phyloP scores from a whole-genome alignment of 805 yeast genomes.

The Wickerhamomyces chambardii region DNA sequence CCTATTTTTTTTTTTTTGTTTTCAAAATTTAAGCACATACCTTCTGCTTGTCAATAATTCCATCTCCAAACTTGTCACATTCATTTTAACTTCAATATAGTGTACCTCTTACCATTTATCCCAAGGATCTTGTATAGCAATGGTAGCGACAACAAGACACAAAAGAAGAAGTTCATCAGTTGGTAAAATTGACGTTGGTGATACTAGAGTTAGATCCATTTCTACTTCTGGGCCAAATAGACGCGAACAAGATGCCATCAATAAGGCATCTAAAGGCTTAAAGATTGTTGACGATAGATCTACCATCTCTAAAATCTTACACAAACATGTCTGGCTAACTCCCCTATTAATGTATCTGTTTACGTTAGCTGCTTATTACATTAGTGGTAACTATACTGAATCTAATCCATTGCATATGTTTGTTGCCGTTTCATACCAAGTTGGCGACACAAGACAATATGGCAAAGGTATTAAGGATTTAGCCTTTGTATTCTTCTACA shows the following conservation, averaged over 20 bases:
- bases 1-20: too few species aligned
- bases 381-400: conserved; percentile 48
- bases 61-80: too few species aligned
- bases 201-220: conserved; percentile 55
- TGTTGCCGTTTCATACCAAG: conserved; percentile 55
- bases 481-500: conserved; percentile 67
- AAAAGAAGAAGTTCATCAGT: conserved; percentile 59
- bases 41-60: too few species aligned
- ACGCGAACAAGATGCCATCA: conserved; percentile 26
- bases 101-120: too few species aligned
- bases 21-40: too few species aligned
- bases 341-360: conserved; percentile 43
- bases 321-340: conserved; percentile 60
- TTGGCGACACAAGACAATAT: conserved; percentile 57
- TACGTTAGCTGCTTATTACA: conserved; percentile 34
- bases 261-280: conserved; percentile 20
- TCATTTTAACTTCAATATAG: too few species aligned
- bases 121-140: too few species aligned
- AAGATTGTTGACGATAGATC: conserved; percentile 45
- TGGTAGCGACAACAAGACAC: conserved; percentile 18
- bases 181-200: conserved; percentile 71
- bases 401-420: conserved; percentile 57
- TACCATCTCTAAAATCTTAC: conserved; percentile 48
- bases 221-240: conserved; percentile 52
- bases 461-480: conserved; percentile 87